Conservation (phyloP, 345 rosid species). For the Fremontodendron californicum region DNA sequence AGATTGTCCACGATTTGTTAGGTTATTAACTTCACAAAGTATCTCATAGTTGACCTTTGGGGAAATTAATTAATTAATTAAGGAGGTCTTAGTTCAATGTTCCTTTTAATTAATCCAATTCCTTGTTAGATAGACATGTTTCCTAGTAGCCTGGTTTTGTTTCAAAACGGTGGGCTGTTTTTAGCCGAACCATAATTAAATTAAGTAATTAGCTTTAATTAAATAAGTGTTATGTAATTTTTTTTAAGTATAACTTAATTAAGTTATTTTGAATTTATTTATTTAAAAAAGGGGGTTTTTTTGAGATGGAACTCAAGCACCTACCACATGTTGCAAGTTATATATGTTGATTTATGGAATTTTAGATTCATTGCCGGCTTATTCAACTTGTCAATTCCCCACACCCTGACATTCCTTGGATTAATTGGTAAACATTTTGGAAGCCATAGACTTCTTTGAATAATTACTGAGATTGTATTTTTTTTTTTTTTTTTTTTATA, state of each 20-base stretch:
- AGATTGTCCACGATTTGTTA: too few species aligned
- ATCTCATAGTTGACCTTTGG: too few species aligned
- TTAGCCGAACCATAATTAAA: neutral
- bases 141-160: slow-evolving; percentile 18
- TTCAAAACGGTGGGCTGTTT: slow-evolving; percentile 26
- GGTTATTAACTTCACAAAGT: too few species aligned
- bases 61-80: too few species aligned
- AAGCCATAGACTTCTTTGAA: neutral
- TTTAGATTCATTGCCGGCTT: neutral
- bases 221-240: too few species aligned
- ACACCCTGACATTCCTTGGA: neutral
- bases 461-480: neutral
- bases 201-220: neutral
- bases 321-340: neutral
- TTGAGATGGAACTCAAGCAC: neutral
- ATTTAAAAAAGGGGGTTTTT: too few species aligned
- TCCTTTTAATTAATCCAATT: neutral
- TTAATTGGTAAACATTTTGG: neutral
- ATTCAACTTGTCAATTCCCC: neutral
- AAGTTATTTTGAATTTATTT: too few species aligned
- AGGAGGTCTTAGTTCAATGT: too few species aligned
- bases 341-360: neutral
- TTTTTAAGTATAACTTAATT: too few species aligned
- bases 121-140: neutral
- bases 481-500: too few species aligned